phyloP scores from a whole-genome alignment of 2,329 filamentous ascomycete species.

The Ophioceras dolichostomum region DNA sequence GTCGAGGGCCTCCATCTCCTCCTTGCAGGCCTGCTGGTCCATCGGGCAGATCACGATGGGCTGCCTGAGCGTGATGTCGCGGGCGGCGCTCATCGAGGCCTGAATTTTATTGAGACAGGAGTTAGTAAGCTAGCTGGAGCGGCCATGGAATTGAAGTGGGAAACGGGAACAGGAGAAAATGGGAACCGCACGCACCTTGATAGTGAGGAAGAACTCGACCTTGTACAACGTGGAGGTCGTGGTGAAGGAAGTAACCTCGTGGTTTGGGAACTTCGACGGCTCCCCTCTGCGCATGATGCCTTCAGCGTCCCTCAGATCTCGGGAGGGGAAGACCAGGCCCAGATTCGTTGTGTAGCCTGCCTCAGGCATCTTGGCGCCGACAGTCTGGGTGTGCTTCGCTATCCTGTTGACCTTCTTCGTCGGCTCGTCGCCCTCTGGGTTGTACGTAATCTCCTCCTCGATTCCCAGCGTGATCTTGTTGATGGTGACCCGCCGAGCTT shows the following conservation, averaged over 20 bases:
- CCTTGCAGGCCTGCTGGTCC: conserved; percentile 90
- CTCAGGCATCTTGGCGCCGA: conserved; percentile 79
- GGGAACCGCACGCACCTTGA: conserved; percentile 87
- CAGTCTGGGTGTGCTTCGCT: conserved; percentile 67
- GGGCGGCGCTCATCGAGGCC: conserved; percentile 78
- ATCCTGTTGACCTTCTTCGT: conserved; percentile 81
- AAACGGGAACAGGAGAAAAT: too few relatives aligned
- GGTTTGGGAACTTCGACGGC: conserved; percentile 69
- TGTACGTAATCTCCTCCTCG: conserved; percentile 97
- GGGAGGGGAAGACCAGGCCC: conserved; percentile 79
- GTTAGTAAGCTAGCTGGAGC: too few relatives aligned
- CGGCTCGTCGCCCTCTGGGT: conserved; percentile 92
- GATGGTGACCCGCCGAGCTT: conserved; percentile 85
- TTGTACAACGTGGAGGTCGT: conserved; percentile 93
- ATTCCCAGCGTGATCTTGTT: conserved; percentile 88
- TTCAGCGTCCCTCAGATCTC: conserved; percentile 75
- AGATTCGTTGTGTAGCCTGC: conserved; percentile 88
- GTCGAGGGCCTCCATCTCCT: conserved; percentile 97
- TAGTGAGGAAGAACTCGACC: conserved; percentile 91
- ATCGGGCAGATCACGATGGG: conserved; percentile 93
- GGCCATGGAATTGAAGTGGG: too few relatives aligned
- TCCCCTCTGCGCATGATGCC: conserved; percentile 79
- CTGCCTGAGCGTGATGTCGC: conserved; percentile 80
- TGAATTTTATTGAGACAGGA: conserved; percentile 27
- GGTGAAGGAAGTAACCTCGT: conserved; percentile 82